These are phyloP conservation scores for Claviceps monticola DNA, from an alignment of 2,329 filamentous ascomycete genomes.

Conservation along the genomic window DNA sequence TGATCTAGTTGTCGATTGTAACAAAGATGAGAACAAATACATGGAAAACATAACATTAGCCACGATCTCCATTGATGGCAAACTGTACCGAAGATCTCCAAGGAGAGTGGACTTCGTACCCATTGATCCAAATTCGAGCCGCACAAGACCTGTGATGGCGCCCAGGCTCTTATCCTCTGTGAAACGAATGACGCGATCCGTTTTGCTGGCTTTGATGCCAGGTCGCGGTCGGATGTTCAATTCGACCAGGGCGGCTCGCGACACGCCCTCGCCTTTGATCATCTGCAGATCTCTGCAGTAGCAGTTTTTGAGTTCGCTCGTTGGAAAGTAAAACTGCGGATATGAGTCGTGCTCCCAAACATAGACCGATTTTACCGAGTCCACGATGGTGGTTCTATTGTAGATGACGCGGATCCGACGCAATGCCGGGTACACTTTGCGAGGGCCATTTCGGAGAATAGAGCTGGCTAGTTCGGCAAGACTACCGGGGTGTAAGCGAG, in stretches of 20 bases:
- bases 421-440: conserved; percentile 11
- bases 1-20: conserved; percentile 14
- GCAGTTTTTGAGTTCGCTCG: conserved; percentile 15
- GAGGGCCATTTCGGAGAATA: conserved; percentile 15
- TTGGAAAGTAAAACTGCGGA: conserved; percentile 30
- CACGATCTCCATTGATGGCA: no score
- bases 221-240: conserved; percentile 15
- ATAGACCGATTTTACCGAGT: conserved; percentile 22
- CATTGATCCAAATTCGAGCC: conserved; percentile 22
- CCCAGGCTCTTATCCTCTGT: conserved; percentile 22
- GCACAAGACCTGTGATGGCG: conserved; percentile 17
- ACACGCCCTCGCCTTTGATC: conserved; percentile 13
- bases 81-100: no score
- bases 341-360: conserved; percentile 35
- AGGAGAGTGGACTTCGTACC: conserved; percentile 10
- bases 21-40: no score
- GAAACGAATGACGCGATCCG: conserved; percentile 25
- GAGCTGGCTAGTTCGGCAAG: conserved; percentile 15
- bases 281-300: conserved; percentile 14
- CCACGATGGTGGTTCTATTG: conserved; percentile 20
- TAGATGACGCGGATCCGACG: conserved; percentile 22
- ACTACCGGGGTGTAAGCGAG: conserved; percentile 8
- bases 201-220: conserved; percentile 12
- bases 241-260: conserved; percentile 16
- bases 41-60: no score